A percentile compares a stretch with the other conserved stretches of the same genome.
These are phyloP conservation scores for Paramecium primaurelia DNA, from an alignment of 73 alveolate genomes.

Conservation along the genomic window DNA sequence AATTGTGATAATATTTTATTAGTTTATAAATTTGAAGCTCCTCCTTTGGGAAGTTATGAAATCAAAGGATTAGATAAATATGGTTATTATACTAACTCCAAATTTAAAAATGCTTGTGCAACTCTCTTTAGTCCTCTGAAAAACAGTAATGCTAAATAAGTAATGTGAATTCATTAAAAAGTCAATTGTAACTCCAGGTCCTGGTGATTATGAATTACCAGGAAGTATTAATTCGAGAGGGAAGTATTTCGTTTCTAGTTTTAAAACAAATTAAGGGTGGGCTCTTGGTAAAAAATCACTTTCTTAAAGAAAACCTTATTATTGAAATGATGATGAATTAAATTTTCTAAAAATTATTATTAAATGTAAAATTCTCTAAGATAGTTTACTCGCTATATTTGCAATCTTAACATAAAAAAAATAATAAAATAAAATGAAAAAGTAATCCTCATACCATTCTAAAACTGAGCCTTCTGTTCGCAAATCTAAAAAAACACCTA, in stretches of 20 bases:
- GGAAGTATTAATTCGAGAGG: constrained; percentile 6
- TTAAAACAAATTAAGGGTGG: constrained; percentile 15
- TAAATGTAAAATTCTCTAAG: background rate
- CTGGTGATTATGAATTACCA: constrained; percentile 38
- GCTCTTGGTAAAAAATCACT: constrained; percentile 11
- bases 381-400: background rate
- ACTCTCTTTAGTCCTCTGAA: constrained; percentile 25
- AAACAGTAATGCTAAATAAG: background rate
- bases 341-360: background rate
- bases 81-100: constrained; percentile 25
- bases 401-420: background rate
- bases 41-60: constrained; percentile 36
- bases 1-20: background rate
- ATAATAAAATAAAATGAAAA: background rate
- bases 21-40: background rate
- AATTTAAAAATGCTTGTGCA: constrained; percentile 42
- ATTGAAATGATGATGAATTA: background rate
- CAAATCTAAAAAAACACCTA: background rate
- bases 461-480: background rate
- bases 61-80: constrained; percentile 47
- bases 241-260: background rate
- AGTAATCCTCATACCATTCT: background rate
- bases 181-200: constrained; percentile 24
- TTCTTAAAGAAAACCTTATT: background rate
- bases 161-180: background rate